Evolutionary conservation across 2,329 filamentous ascomycete genomes (phyloP), one percentile per base, ranked within the genome.

Genomic region (Teratosphaeriaceae sp.): DNA sequence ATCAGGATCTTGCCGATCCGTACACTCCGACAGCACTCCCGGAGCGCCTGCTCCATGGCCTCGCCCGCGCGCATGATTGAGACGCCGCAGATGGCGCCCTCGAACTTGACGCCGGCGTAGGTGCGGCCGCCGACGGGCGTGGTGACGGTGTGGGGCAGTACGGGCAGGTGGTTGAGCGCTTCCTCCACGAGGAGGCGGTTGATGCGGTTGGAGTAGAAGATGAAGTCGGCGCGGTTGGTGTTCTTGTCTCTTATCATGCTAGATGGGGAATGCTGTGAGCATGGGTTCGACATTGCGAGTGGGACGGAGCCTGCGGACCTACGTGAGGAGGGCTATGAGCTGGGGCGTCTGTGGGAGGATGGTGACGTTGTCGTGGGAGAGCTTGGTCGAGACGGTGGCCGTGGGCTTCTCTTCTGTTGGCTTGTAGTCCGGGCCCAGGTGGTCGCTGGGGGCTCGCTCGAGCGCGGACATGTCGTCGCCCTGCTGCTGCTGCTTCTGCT

Each of bases 151-250:
- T 94, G 87, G 61, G 88, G 84, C 40, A 94, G 81, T 15, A 94
- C 88, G 1, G 92, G 92, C 31, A 98, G 78, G 65, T 98, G 92
- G 66, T 98, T 98, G 42, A 98, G 75, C 3, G 92, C 92, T 69
- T 98, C 92, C 67, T 98, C 92, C 30, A 98, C 92, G 5, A 98
- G 77, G 31, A 98, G 76, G 23, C 92, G 87, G 64, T 97, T 97
- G 64, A 98, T 97, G 47, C 92, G 82, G 69, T 98, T 98, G 33
- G 89, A 95, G 72, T 97, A 95, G 71, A 98, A 98, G 62, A 98
- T 96, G 65, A 98, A 98, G 67, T 98, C 92, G 49, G 88, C 92
- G 46, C 92, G 85, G 44, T 84, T 80, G 5, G 92, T 98, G 54
- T 84, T 78, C 65, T 85, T 86, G 66, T 95, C 88, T 56, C 92